These are phyloP conservation scores for Neurospora sp. DNA, from an alignment of 495 filamentous ascomycete species.

Conservation along the genomic window DNA sequence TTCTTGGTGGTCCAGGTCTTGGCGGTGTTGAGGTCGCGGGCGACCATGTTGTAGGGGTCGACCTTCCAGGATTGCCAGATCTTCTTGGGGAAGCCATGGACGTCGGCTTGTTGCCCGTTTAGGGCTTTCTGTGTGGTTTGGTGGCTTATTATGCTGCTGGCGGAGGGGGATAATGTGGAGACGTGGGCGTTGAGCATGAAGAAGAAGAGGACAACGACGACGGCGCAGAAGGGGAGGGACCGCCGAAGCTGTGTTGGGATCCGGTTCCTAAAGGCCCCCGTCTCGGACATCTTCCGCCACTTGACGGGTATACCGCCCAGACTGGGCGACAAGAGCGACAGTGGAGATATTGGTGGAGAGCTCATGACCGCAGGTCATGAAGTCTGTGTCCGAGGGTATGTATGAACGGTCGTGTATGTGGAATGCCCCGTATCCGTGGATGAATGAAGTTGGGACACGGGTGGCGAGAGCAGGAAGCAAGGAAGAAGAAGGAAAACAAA, in stretches of 20 bases:
- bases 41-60: conserved; percentile 42
- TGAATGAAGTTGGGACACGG: background rate
- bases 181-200: conserved; percentile 29
- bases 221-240: conserved; percentile 15
- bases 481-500: background rate
- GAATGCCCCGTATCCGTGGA: background rate
- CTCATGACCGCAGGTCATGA: background rate
- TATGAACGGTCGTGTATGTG: background rate
- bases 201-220: conserved; percentile 19
- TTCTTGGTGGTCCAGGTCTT: conserved; percentile 48
- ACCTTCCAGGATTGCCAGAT: conserved; percentile 61
- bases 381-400: background rate
- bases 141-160: conserved; percentile 1
- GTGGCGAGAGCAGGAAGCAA: background rate
- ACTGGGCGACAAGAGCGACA: conserved; percentile 15
- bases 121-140: background rate
- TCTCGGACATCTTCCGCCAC: conserved; percentile 5
- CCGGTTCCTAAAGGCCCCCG: conserved; percentile 14
- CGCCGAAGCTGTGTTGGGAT: conserved; percentile 23
- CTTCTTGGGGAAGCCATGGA: conserved; percentile 15
- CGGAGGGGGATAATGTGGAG: conserved; percentile 2
- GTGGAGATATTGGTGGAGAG: conserved; percentile 12
- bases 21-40: conserved; percentile 38
- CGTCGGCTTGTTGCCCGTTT: background rate
- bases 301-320: conserved; percentile 12